Percentiles rank a stretch among this genome's conserved stretches.
Evolutionary conservation across 2,329 filamentous ascomycete genomes (phyloP).

Genomic region (Trichoderma afroharzianum): DNA sequence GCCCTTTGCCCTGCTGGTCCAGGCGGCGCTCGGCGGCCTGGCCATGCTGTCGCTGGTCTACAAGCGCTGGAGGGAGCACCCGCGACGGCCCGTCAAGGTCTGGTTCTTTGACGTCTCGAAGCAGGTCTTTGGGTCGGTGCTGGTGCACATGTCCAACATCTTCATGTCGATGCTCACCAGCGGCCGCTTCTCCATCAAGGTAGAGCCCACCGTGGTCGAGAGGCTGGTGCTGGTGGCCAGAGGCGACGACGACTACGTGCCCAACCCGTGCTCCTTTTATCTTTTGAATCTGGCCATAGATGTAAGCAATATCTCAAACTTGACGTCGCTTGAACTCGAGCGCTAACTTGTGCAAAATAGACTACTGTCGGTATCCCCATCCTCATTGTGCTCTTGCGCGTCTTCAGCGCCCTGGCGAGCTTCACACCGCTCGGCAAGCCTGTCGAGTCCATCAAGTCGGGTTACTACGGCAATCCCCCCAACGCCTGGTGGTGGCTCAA

Average conservation of each 20-base stretch:
- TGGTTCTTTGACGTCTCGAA: conserved; percentile 98
- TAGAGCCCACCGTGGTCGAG: conserved; percentile 42
- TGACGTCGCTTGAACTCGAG: not conserved
- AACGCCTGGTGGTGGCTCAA: conserved; percentile 89
- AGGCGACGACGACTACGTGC: conserved; percentile 56
- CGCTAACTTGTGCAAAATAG: conserved; percentile 31
- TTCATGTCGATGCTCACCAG: conserved; percentile 96
- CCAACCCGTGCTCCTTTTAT: conserved; percentile 97
- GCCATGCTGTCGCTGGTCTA: conserved; percentile 84
- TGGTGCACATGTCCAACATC: conserved; percentile 89
- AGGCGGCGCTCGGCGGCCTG: conserved; percentile 77
- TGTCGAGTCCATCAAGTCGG: conserved; percentile 83
- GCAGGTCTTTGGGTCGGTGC: conserved; percentile 88
- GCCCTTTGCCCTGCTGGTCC: conserved; percentile 85
- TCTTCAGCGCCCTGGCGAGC: conserved; percentile 68
- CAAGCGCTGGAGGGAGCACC: conserved; percentile 89
- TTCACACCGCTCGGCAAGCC: conserved; percentile 78
- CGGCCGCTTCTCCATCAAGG: conserved; percentile 69
- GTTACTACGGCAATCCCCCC: conserved; percentile 85
- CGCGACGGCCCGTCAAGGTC: conserved; percentile 88
- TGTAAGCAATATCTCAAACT: conserved; percentile 52
- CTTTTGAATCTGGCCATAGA: conserved; percentile 91
- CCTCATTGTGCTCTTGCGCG: conserved; percentile 78
- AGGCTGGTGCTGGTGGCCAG: conserved; percentile 39
- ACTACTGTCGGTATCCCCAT: conserved; percentile 96